These are phyloP conservation scores for Ophiosphaerella narmari DNA, from an alignment of 2,329 filamentous ascomycete genomes.

Conservation along the genomic window DNA sequence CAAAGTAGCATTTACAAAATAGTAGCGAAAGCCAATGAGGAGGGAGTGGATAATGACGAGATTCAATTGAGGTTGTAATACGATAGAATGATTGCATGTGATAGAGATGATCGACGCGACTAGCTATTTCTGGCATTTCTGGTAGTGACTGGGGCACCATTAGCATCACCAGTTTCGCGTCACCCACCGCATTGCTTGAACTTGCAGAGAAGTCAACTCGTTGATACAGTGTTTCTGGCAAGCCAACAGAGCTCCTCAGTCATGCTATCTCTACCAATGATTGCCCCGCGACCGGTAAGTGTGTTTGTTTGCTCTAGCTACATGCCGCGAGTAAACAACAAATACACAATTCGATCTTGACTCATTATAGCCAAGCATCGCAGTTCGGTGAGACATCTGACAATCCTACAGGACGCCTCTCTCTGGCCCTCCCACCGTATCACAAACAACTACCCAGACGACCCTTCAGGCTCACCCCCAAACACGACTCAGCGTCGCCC, in stretches of 20 bases:
- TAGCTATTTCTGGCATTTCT: neutral
- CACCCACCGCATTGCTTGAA: neutral
- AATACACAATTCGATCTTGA: neutral
- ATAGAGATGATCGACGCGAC: neutral
- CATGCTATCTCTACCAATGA: conserved; percentile 25
- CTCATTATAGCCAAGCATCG: neutral
- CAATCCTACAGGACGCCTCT: conserved; percentile 28
- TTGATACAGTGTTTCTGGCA: neutral
- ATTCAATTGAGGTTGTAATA: too few relatives aligned
- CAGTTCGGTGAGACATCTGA: conserved; percentile 6
- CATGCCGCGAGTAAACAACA: neutral
- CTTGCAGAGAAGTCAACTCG: neutral
- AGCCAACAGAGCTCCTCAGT: neutral
- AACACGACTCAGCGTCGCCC: conserved; percentile 24
- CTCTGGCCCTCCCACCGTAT: conserved; percentile 37
- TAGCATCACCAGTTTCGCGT: conserved; percentile 6
- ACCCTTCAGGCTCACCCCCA: conserved; percentile 23
- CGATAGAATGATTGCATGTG: neutral
- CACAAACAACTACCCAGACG: conserved; percentile 22
- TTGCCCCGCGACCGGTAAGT: conserved; percentile 21
- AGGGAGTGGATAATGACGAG: too few relatives aligned
- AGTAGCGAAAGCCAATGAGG: too few relatives aligned
- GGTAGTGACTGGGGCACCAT: conserved; percentile 1
- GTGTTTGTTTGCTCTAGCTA: neutral
- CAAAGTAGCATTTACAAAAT: too few relatives aligned